These are phyloP conservation scores for Boletellus emodensis DNA, from an alignment of 768 basidiomycete species.

Conservation along the genomic window DNA sequence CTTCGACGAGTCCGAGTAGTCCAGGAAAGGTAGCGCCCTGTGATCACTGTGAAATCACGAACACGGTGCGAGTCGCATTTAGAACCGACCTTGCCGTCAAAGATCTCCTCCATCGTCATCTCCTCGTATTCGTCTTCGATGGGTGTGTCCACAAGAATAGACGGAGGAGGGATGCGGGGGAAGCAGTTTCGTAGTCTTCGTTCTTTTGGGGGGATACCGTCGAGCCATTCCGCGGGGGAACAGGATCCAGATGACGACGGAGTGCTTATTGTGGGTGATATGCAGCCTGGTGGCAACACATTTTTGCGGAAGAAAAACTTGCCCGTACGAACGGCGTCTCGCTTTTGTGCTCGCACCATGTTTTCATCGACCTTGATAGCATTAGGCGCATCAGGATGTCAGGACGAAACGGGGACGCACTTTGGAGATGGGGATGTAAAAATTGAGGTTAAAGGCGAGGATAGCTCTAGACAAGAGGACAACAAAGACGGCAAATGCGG, in stretches of 20 bases:
- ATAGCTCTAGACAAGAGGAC: slow-evolving; percentile 94
- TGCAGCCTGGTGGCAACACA: slow-evolving; percentile 58
- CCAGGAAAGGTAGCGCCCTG: slow-evolving; percentile 72
- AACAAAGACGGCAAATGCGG: slow-evolving; percentile 92
- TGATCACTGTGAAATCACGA: slow-evolving; percentile 3
- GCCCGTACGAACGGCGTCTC: slow-evolving; percentile 69
- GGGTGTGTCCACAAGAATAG: slow-evolving; percentile 46
- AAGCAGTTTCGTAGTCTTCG: slow-evolving; percentile 73
- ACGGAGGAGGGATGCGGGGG: slow-evolving; percentile 46
- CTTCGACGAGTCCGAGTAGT: slow-evolving; percentile 72
- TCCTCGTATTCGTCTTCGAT: slow-evolving; percentile 87
- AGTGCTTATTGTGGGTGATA: slow-evolving; percentile 36
- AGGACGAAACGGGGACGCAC: slow-evolving; percentile 34
- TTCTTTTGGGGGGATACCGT: slow-evolving; percentile 45
- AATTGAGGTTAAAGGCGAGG: slow-evolving; percentile 84
- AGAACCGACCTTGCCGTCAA: slow-evolving; percentile 78
- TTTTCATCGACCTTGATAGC: slow-evolving; percentile 86
- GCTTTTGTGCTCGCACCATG: slow-evolving; percentile 83
- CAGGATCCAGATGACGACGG: slow-evolving; percentile 43
- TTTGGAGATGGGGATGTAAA: slow-evolving; percentile 97
- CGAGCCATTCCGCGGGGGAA: slow-evolving; percentile 33
- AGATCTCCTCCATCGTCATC: slow-evolving; percentile 88
- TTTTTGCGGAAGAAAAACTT: slow-evolving; percentile 91
- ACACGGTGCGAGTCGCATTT: background rate
- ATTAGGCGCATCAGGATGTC: background rate